Base-by-base conservation (phyloP, 495 filamentous ascomycete species). In the Lophiostoma macrostomum region DNA sequence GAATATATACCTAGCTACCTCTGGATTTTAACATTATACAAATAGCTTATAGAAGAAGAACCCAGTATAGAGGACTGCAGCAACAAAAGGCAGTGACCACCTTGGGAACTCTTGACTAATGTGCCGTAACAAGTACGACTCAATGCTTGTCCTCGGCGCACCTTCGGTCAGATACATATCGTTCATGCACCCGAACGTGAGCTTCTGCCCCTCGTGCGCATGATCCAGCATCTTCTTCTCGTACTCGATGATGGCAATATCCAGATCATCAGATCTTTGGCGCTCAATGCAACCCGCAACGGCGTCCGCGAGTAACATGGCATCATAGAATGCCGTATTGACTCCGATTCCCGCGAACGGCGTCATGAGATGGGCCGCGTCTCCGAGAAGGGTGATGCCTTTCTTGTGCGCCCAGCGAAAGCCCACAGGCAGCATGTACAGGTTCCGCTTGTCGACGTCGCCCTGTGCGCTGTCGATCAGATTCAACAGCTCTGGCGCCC, bases 311-410 rank as follows among this genome's bases (percentile, higher is more conserved):
- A 85, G 69, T 39, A 79, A 64, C 68, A 81, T 57, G 4, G 82
- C 76, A 59, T 86, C 81, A 40, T 70, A 65, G 65, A 85, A 73
- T 0, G 77, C 80, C 2, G 76, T 55, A 46, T 85, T 83, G 14
- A 83, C 78, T 1, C 82, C 81, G 8, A 77, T 77, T 5, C 81
- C 82, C 0, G 75, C 77, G 56, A 78, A 81, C 0, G 80, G 80
- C 2, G 74, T 76, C 80, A 81, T 82, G 5, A 83, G 52, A 58
- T 85, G 80, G 4, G 81, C 82, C 4, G 82, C 78, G 64, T 84
- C 81, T 3, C 82, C 82, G 20, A 82, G 68, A 6, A 84, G 60
- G 3, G 80, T 80, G 6, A 77, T 65, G 8, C 74, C 71, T 0
- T 66, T 48, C 0, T 61, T 52, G 13, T 70, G 64, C 46, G 71